A percentile compares a stretch with the other conserved stretches of the same genome.
These are phyloP conservation scores for Biscogniauxia sp. DNA, from an alignment of 2,329 filamentous ascomycete genomes.

Conservation along the genomic window DNA sequence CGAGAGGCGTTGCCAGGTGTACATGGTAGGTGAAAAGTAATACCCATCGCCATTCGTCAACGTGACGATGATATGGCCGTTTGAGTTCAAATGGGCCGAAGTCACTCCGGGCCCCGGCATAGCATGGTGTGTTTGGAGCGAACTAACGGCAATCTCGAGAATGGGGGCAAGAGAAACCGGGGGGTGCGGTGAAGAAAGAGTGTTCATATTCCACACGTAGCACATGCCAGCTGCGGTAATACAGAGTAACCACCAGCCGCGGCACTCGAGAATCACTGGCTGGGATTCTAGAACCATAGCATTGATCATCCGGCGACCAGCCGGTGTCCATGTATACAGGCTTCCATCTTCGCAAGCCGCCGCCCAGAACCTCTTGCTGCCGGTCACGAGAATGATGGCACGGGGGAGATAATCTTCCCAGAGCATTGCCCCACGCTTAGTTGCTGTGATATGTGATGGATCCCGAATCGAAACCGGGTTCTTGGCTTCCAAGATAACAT, in stretches of 20 bases:
- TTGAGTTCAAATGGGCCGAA: constrained; percentile 85
- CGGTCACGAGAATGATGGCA: constrained; percentile 84
- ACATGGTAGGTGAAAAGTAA: constrained; percentile 82
- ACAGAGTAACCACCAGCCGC: constrained; percentile 84
- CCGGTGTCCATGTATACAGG: constrained; percentile 87
- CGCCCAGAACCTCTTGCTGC: constrained; percentile 87
- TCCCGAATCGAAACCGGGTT: constrained; percentile 78
- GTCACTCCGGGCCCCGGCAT: constrained; percentile 82
- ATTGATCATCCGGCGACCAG: constrained; percentile 81
- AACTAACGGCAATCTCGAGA: constrained; percentile 79
- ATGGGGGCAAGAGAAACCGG: constrained; percentile 86
- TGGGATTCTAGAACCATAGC: constrained; percentile 87
- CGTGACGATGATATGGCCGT: constrained; percentile 82
- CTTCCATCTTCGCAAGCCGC: constrained; percentile 91
- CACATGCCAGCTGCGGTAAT: constrained; percentile 86
- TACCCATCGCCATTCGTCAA: constrained; percentile 94
- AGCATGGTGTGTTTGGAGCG: constrained; percentile 71
- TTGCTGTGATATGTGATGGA: constrained; percentile 78
- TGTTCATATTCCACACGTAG: constrained; percentile 90
- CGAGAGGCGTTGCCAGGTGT: constrained; percentile 90
- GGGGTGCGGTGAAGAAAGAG: constrained; percentile 79
- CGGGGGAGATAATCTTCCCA: constrained; percentile 95
- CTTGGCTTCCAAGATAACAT: constrained; percentile 80
- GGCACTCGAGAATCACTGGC: constrained; percentile 88
- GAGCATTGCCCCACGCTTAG: constrained; percentile 73